A percentile compares a stretch with the other conserved stretches of the same genome.
phyloP scores from a whole-genome alignment of 2,329 filamentous ascomycete species.

The Epichloe hybrida region DNA sequence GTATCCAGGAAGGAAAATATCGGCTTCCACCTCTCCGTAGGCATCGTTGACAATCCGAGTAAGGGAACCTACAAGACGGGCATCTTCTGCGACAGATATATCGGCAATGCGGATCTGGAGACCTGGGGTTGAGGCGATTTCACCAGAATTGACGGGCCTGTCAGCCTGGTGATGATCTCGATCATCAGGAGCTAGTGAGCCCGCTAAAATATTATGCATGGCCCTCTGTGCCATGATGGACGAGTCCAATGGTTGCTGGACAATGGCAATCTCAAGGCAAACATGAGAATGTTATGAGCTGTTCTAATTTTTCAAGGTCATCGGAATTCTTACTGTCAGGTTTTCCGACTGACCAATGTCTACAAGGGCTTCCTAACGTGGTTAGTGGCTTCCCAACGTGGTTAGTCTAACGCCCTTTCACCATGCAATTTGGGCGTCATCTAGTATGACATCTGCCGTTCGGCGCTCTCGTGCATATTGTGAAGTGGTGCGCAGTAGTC shows the following conservation, averaged over 20 bases:
- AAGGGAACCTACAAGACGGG: constrained; percentile 7
- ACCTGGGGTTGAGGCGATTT: not conserved
- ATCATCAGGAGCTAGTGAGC: not conserved
- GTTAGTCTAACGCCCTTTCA: too few species aligned
- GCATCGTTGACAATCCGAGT: constrained; percentile 14
- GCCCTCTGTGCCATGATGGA: not conserved
- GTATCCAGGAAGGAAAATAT: constrained; percentile 15
- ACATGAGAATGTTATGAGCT: not conserved
- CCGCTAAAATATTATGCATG: not conserved
- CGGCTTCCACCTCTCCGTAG: constrained; percentile 13
- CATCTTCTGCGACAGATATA: constrained; percentile 9
- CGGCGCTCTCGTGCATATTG: too few species aligned
- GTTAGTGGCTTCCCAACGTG: too few species aligned
- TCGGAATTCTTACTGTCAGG: too few species aligned
- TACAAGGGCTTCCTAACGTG: too few species aligned
- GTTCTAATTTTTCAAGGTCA: too few species aligned
- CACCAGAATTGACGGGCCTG: not conserved
- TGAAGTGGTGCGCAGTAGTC: too few species aligned
- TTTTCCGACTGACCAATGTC: too few species aligned
- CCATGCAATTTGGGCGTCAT: too few species aligned
- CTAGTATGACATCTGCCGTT: too few species aligned
- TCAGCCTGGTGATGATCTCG: not conserved
- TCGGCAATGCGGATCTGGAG: constrained; percentile 12
- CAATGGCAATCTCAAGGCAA: not conserved
- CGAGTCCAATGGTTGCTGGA: not conserved